Conservation (phyloP, 2,329 filamentous ascomycete genomes). For the Xenoacremonium recifei region DNA sequence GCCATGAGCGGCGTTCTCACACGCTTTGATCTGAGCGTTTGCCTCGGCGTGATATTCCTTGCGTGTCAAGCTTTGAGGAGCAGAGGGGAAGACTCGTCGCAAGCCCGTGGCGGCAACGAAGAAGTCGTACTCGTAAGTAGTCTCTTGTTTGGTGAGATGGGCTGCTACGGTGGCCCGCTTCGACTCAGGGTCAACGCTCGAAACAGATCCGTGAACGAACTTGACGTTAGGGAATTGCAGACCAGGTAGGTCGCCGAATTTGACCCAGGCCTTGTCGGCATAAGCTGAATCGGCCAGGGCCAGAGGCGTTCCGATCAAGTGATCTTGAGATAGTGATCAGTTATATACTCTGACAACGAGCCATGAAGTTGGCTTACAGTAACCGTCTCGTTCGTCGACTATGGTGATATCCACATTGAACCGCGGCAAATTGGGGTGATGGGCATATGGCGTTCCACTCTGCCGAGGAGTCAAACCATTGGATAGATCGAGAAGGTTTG, state of each 20-base stretch:
- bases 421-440: conserved; percentile 41
- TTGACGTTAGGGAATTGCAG: conserved; percentile 61
- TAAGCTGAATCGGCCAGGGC: conserved; percentile 64
- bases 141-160: conserved; percentile 40
- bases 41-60: conserved; percentile 64
- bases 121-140: conserved; percentile 65
- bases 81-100: conserved; percentile 67
- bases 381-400: conserved; percentile 80
- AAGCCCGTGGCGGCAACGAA: conserved; percentile 72
- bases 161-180: conserved; percentile 60
- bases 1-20: conserved; percentile 51
- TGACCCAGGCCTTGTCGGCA: conserved; percentile 68
- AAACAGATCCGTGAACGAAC: conserved; percentile 65
- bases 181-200: conserved; percentile 54
- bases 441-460: conserved; percentile 33
- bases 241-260: conserved; percentile 64
- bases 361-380: conserved; percentile 53
- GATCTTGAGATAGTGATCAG: conserved; percentile 47
- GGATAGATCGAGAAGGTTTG: conserved; percentile 67
- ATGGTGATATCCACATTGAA: conserved; percentile 68
- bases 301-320: conserved; percentile 73
- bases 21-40: conserved; percentile 55
- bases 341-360: too few relatives aligned
- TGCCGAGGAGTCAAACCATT: conserved; percentile 53
- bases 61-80: conserved; percentile 63